Evolutionary conservation across 768 basidiomycete species (phyloP), one percentile per base, ranked within the genome.

Genomic region (Pisolithus albus): DNA sequence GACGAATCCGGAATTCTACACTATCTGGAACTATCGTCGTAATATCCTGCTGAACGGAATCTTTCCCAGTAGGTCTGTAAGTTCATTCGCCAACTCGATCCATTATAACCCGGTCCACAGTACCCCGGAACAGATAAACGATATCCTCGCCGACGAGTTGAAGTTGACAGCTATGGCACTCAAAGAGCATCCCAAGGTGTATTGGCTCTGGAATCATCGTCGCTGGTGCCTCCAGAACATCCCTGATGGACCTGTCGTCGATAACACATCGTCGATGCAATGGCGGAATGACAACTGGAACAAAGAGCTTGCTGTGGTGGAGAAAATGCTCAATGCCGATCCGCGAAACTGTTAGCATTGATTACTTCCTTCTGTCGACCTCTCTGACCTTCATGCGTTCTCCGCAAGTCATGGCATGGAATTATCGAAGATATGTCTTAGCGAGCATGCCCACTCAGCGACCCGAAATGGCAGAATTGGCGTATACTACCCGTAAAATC

Each of bases 181-280:
- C 41, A 86, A 88, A 61, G 73, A 78, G 8, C 82, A 94, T 62
- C 96, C 96, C 13, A 99, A 98, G 64, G 85, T 96, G 18, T 99
- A 99, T 65, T 92, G 90, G 86, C 92, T 98, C 59, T 99, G 96
- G 96, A 97, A 93, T 64, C 93, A 99, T 61, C 82, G 96, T 37
- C 75, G 84, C 59, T 98, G 96, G 96, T 94, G 94, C 62, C 79
- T 99, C 2, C 86, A 88, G 64, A 81, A 86, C 49, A 79, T 95
- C 10, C 94, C 95, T 0, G 73, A 77, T 48, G 87, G 84, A 1
- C 90, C 91, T 0, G 73, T 71, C 26, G 59, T 65, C 2, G 70
- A 72, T 45, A 69, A 66, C 0, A 68, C 65, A 1, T 75, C 80
- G 49, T 61, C 67, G 9, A 58, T 76, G 46, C 78, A 74, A n/a